These are phyloP conservation scores for Sarcodon sp. DNA, from an alignment of 768 basidiomycete species.

Conservation along the genomic window DNA sequence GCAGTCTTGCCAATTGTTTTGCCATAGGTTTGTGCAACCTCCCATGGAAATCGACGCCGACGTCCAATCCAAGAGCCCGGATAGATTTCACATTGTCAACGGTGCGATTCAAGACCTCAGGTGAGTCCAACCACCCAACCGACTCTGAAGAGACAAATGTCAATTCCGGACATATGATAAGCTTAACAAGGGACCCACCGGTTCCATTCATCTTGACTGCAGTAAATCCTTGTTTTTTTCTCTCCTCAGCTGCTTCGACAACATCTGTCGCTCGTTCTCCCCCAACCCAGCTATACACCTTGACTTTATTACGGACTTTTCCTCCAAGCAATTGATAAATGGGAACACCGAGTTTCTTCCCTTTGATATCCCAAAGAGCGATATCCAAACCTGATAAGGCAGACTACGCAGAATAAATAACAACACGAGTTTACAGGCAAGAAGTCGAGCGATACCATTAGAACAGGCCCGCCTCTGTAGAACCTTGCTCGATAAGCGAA, in stretches of 20 bases:
- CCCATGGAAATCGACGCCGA: slow-evolving; percentile 61
- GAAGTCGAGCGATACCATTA: slow-evolving; percentile 34
- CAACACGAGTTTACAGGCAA: background rate
- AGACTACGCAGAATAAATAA: slow-evolving; percentile 18
- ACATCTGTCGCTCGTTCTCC: slow-evolving; percentile 36
- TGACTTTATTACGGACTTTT: slow-evolving; percentile 45
- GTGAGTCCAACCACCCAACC: slow-evolving; percentile 42
- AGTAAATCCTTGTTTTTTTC: slow-evolving; percentile 52
- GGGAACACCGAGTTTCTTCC: slow-evolving; percentile 54
- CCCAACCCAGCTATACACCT: slow-evolving; percentile 48
- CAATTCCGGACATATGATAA: background rate
- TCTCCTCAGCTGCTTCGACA: slow-evolving; percentile 31
- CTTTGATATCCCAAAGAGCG: slow-evolving; percentile 69
- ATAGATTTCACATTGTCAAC: slow-evolving; percentile 35
- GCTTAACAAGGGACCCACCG: slow-evolving; percentile 17
- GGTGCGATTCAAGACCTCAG: slow-evolving; percentile 33
- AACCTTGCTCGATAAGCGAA: slow-evolving; percentile 54
- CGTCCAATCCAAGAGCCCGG: slow-evolving; percentile 38
- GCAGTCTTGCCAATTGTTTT: slow-evolving; percentile 47
- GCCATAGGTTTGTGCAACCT: slow-evolving; percentile 59
- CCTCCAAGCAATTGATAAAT: slow-evolving; percentile 53
- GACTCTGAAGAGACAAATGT: slow-evolving; percentile 3
- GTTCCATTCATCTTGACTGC: slow-evolving; percentile 67
- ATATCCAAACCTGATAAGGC: slow-evolving; percentile 53
- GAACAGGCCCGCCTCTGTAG: slow-evolving; percentile 59